Evolutionary conservation across 2,329 filamentous ascomycete genomes (phyloP).

Genomic region (Arthroderma sp.): DNA sequence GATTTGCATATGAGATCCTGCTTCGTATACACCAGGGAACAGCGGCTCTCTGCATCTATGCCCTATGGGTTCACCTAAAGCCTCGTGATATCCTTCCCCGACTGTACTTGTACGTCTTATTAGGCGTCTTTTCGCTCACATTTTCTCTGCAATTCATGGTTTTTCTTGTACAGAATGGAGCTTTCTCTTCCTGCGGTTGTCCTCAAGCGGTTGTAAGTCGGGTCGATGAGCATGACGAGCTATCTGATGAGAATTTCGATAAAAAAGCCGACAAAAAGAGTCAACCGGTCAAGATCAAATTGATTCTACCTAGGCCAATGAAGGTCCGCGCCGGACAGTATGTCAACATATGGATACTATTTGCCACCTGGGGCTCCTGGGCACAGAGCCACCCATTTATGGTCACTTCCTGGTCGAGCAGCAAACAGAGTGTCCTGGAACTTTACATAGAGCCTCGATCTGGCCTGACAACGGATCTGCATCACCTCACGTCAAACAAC

Average conservation of each 20-base stretch:
- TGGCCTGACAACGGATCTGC: conserved; percentile 15
- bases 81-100: conserved; percentile 5
- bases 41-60: conserved; percentile 12
- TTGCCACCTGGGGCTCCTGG: conserved; percentile 13
- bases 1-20: conserved; percentile 16
- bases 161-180: conserved; percentile 13
- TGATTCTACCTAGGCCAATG: conserved; percentile 13
- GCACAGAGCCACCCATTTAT: conserved; percentile 16
- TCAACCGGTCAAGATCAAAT: conserved; percentile 9
- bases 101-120: conserved; percentile 13
- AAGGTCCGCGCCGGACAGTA: conserved; percentile 17
- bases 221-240: background rate
- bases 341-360: conserved; percentile 19
- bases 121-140: conserved; percentile 12
- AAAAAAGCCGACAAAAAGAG: conserved; percentile 3
- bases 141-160: conserved; percentile 10
- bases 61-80: conserved; percentile 14
- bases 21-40: conserved; percentile 14
- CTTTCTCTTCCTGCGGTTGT: conserved; percentile 12
- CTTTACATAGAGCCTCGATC: conserved; percentile 15
- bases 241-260: conserved; percentile 6
- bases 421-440: conserved; percentile 13
- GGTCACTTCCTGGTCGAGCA: conserved; percentile 16
- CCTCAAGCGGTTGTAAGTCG: conserved; percentile 13
- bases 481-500: too few species aligned